These are phyloP conservation scores for Phellopilus nigrolimitatus DNA, from an alignment of 1,284 basidiomycete species.

Conservation along the genomic window DNA sequence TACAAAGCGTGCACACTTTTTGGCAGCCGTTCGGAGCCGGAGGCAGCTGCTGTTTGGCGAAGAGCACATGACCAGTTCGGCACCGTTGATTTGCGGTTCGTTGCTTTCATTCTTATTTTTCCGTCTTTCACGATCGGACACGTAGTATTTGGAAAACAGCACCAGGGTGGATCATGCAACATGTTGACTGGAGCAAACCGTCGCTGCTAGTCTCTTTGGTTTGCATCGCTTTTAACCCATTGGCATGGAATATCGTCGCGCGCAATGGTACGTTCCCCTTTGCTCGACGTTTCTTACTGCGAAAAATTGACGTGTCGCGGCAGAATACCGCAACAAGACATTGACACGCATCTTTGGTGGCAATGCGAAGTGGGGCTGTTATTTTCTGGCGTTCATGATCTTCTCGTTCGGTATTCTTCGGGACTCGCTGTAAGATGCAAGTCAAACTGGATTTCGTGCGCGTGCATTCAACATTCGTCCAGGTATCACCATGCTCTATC, in stretches of 20 bases:
- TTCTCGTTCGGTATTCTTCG: slow-evolving; percentile 84
- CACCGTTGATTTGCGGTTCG: no score
- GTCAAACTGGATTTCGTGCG: slow-evolving; percentile 4
- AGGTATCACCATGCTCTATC: slow-evolving; percentile 71
- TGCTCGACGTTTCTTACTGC: neutral
- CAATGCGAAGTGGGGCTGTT: slow-evolving; percentile 75
- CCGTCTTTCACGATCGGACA: neutral
- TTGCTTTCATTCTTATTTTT: neutral
- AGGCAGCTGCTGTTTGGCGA: no score
- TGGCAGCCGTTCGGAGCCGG: no score
- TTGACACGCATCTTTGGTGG: slow-evolving; percentile 80
- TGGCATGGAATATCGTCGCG: slow-evolving; percentile 94
- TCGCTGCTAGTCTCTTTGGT: slow-evolving; percentile 64
- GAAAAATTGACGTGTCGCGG: slow-evolving; percentile 7
- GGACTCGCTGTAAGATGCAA: slow-evolving; percentile 70
- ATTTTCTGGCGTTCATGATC: slow-evolving; percentile 87
- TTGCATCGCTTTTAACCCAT: slow-evolving; percentile 83
- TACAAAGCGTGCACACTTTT: no score
- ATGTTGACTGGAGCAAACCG: slow-evolving; percentile 57
- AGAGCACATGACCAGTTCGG: no score
- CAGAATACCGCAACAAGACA: slow-evolving; percentile 86
- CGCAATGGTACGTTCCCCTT: slow-evolving; percentile 67
- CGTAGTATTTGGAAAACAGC: no score
- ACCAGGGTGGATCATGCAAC: slow-evolving; percentile 10
- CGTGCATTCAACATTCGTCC: slow-evolving; percentile 4